A percentile compares a stretch with the other conserved stretches of the same genome.
These are phyloP conservation scores for Corylus heterophylla DNA, from an alignment of 306 rosid species.

Conservation along the genomic window DNA sequence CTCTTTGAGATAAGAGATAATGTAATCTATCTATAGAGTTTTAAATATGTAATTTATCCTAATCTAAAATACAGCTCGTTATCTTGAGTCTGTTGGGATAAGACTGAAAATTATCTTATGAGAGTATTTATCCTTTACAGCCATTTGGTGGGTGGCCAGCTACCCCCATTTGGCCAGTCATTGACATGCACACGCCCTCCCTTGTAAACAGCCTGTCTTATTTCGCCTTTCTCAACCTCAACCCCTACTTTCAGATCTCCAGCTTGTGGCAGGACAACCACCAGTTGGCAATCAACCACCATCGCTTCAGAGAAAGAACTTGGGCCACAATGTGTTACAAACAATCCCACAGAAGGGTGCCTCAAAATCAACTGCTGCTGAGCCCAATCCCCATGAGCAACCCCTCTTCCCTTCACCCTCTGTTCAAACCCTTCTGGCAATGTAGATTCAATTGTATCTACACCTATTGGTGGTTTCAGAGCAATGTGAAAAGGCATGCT, in stretches of 20 bases:
- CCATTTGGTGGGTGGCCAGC: no score
- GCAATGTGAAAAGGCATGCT: slow-evolving; percentile 55
- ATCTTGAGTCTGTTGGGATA: no score
- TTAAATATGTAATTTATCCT: no score
- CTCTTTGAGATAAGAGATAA: no score
- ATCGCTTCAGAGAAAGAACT: slow-evolving; percentile 64
- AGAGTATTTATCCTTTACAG: no score
- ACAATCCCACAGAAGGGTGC: slow-evolving; percentile 77
- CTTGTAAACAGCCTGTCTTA: slow-evolving; percentile 49
- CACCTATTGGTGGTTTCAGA: slow-evolving; percentile 51
- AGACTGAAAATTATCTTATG: no score
- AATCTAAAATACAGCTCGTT: no score
- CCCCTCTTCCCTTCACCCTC: slow-evolving; percentile 53
- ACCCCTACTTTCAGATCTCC: slow-evolving; percentile 54
- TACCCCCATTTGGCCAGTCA: background rate
- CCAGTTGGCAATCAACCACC: slow-evolving; percentile 53
- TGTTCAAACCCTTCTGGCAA: slow-evolving; percentile 58
- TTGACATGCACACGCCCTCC: slow-evolving; percentile 49
- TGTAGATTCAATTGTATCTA: slow-evolving; percentile 41
- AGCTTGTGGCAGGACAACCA: slow-evolving; percentile 43
- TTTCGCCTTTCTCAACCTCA: slow-evolving; percentile 59
- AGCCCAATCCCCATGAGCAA: slow-evolving; percentile 67
- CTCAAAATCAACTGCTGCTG: slow-evolving; percentile 58
- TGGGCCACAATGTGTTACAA: slow-evolving; percentile 77
- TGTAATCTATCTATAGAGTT: no score